These are phyloP conservation scores for Carex kokanica DNA, from an alignment of 176 grass and related monocot species.

Conservation along the genomic window DNA sequence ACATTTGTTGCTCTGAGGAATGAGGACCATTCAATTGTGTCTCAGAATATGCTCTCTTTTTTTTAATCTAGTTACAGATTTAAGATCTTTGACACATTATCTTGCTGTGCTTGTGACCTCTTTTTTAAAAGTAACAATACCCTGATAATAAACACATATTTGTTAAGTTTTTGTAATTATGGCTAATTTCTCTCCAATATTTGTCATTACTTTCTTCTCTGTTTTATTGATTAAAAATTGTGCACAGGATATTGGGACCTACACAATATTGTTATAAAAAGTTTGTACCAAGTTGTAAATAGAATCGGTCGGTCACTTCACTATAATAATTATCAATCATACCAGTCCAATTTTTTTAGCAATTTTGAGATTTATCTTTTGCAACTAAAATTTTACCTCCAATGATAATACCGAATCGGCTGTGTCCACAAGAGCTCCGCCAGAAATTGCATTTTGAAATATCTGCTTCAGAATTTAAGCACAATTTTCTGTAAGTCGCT, in stretches of 20 bases:
- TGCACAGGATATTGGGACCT: neutral
- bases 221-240: neutral
- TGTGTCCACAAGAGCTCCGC: neutral
- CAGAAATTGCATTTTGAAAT: neutral
- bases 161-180: neutral
- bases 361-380: neutral
- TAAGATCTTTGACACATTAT: neutral
- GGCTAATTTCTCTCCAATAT: neutral
- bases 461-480: slow-evolving; percentile 9
- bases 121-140: neutral
- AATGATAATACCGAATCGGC: slow-evolving; percentile 8
- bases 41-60: neutral
- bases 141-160: neutral
- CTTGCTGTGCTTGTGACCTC: neutral
- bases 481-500: neutral
- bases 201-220: neutral
- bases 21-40: neutral
- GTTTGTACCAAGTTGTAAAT: neutral
- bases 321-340: no score
- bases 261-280: neutral
- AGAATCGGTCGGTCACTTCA: no score
- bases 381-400: slow-evolving; percentile 42
- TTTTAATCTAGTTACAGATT: neutral
- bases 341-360: no score
- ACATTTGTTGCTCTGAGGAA: neutral